Base-by-base conservation (phyloP, 177 flowering plant species). In the Telopea speciosissima region DNA sequence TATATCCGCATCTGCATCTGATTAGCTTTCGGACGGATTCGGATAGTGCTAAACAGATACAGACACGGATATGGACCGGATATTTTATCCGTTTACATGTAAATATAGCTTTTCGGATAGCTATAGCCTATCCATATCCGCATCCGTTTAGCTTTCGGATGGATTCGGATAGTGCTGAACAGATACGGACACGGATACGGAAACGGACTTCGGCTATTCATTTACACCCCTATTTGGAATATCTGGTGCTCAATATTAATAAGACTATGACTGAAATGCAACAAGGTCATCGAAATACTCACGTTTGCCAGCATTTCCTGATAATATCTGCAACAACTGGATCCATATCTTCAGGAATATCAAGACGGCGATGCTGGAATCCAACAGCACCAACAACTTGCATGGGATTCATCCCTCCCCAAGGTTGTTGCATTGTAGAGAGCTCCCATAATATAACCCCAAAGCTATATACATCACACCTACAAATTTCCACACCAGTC, bases 331-430 rank as follows among this genome's bases (percentile, higher is more conserved):
- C 93, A 77, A 92, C 63, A 24, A 74, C 82, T 60, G 96, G 96
- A 78, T 95, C 98, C 80, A 93, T 70, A 64, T 83, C 80, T 70
- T 83, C 85, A 16, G 98, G 98, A 78, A 95, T 91, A 59, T 93
- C 98, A 72, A 95, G 97, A 62, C 93, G 96, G 11, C 97, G 93
- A 79, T 93, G 94, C 74, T 92, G 97, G 84, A 95, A 92, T 22
- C 99, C 99, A 59, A 95, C 99, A 16, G 97, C 97, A 66, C 99
- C 97, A 70, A 95, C 99, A 76, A 95, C 99, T 81, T 95, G 97
- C 99, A 95, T 95, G 13, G 99, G 91, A 73, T 93, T 95, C 97
- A 95, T 88, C 78, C 96, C 97, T 44, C 90, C 94, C 99, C 99
- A 95, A 56, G 99, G 99, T 62, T 91, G 97, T 76, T 86, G 96